Evolutionary conservation across 805 yeast species (phyloP).

Genomic region (Monosporozyma aquatica): DNA sequence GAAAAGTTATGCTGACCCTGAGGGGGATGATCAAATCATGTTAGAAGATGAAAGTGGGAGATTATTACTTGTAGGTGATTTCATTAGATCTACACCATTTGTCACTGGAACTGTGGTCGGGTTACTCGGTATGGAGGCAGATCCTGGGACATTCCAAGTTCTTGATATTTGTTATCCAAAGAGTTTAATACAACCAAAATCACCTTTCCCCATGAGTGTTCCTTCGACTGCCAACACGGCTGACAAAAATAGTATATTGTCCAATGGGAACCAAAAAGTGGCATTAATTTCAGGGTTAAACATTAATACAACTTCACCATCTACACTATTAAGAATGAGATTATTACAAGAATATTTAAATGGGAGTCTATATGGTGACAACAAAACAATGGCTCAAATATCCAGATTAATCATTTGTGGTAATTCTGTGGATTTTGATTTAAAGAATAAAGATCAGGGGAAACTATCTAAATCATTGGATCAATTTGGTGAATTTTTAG

Average conservation of each 20-base stretch:
- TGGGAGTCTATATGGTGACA: constrained; percentile 51
- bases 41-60: constrained; percentile 93
- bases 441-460: constrained; percentile 38
- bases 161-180: constrained; percentile 72
- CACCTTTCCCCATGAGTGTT: constrained; percentile 9
- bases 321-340: constrained; percentile 38
- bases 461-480: constrained; percentile 45
- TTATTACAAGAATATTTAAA: constrained; percentile 58
- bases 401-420: constrained; percentile 64
- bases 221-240: background rate
- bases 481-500: constrained; percentile 49
- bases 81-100: constrained; percentile 45
- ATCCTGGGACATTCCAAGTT: constrained; percentile 75
- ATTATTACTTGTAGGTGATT: constrained; percentile 56
- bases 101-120: constrained; percentile 91
- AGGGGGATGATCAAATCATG: constrained; percentile 49
- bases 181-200: constrained; percentile 47
- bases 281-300: constrained; percentile 74
- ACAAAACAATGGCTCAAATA: constrained; percentile 29
- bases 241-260: background rate
- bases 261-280: constrained; percentile 32
- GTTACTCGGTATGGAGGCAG: constrained; percentile 74
- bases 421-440: constrained; percentile 40
- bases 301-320: constrained; percentile 38
- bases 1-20: constrained; percentile 45